Evolutionary conservation across 2,329 filamentous ascomycete species (phyloP).

Genomic region (Hansfordia pulvinata): DNA sequence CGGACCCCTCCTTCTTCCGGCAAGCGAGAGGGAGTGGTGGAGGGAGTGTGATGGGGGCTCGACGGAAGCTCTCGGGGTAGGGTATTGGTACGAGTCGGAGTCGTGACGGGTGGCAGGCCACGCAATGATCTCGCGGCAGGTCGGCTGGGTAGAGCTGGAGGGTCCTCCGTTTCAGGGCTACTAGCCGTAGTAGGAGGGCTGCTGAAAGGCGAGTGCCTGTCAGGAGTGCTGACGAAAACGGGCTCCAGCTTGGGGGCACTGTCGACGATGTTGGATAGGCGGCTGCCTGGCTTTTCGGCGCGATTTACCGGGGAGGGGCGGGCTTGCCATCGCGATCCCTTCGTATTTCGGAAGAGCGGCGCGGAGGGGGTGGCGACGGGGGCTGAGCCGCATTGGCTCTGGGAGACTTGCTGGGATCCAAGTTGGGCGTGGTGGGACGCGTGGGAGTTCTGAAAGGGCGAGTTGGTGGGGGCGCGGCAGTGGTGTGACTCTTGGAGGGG

Average conservation of each 20-base stretch:
- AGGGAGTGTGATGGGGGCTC: no score
- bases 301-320: constrained; percentile 52
- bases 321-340: constrained; percentile 30
- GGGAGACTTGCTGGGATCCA: constrained; percentile 34
- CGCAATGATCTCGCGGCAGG: no score
- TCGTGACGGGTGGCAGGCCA: constrained; percentile 20
- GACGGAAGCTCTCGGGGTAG: no score
- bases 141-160: constrained; percentile 33
- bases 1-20: no score
- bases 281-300: constrained; percentile 61
- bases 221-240: constrained; percentile 23
- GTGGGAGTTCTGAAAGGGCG: constrained; percentile 40
- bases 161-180: constrained; percentile 36
- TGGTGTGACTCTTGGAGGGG: constrained; percentile 23
- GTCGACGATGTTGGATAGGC: constrained; percentile 23
- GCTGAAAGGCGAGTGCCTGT: constrained; percentile 69
- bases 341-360: constrained; percentile 45
- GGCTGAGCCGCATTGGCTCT: constrained; percentile 32
- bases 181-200: constrained; percentile 69
- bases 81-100: constrained; percentile 16
- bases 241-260: constrained; percentile 18
- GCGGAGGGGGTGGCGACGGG: constrained; percentile 50
- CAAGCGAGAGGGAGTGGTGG: no score
- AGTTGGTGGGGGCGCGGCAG: constrained; percentile 23
- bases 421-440: constrained; percentile 36